Percentiles rank a stretch among this genome's conserved stretches.
phyloP scores from a whole-genome alignment of 345 rosid genomes.

The Hibiscus mutabilis region DNA sequence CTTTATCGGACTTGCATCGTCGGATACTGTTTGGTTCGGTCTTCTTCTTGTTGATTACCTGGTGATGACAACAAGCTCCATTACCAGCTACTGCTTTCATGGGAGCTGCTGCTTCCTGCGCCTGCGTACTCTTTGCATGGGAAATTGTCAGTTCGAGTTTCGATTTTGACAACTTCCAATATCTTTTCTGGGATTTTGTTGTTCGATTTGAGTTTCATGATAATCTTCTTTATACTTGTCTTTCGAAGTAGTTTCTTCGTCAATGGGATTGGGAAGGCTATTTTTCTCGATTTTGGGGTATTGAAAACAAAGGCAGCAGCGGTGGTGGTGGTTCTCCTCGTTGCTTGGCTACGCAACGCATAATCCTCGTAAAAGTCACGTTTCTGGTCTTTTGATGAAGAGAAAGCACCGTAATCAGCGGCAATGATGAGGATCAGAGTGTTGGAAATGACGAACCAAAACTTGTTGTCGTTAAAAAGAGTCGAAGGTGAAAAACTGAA shows the following conservation, averaged over 20 bases:
- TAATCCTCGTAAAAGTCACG: constrained; percentile 30
- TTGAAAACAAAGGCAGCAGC: background rate
- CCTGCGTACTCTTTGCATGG: constrained; percentile 6
- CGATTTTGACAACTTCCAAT: constrained; percentile 12
- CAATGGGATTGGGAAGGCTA: constrained; percentile 1
- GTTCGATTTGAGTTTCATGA: background rate
- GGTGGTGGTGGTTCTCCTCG: background rate
- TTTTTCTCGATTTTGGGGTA: constrained; percentile 9
- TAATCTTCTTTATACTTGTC: background rate
- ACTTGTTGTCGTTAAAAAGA: constrained; percentile 36
- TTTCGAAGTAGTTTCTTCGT: background rate
- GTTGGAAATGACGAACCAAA: constrained; percentile 67
- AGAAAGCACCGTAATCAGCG: constrained; percentile 55
- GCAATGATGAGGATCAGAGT: constrained; percentile 58
- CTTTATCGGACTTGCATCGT: constrained; percentile 37
- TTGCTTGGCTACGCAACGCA: constrained; percentile 17
- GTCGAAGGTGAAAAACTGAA: constrained; percentile 49
- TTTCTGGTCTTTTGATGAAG: constrained; percentile 21
- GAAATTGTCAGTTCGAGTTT: constrained; percentile 6
- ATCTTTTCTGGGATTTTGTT: constrained; percentile 16
- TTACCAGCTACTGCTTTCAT: background rate
- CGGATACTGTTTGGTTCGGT: constrained; percentile 13
- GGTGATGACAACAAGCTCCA: background rate
- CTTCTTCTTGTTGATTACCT: background rate
- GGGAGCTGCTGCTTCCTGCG: background rate